Conservation (phyloP, 2,329 filamentous ascomycete species). For the Botrytis deweyae region DNA sequence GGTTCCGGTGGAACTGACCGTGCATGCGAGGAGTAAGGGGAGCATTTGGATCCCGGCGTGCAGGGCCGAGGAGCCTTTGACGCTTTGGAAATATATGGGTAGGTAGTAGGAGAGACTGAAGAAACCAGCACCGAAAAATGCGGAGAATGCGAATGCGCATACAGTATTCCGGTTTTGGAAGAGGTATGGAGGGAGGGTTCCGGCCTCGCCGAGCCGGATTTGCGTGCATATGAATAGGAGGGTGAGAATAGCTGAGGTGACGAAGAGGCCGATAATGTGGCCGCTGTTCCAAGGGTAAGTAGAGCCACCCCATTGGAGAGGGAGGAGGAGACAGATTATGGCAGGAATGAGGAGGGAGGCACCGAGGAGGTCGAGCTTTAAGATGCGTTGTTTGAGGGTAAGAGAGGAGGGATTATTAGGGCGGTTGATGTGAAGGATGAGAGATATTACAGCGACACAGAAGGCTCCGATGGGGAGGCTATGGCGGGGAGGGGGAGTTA, state of each 20-base stretch:
- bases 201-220: conserved; percentile 37
- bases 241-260: conserved; percentile 36
- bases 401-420: conserved; percentile 35
- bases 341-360: conserved; percentile 40
- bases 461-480: conserved; percentile 40
- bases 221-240: conserved; percentile 38
- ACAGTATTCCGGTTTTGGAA: conserved; percentile 33
- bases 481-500: background rate
- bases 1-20: conserved; percentile 43
- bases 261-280: conserved; percentile 41
- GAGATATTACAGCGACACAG: conserved; percentile 42
- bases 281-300: conserved; percentile 41
- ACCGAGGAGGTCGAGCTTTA: conserved; percentile 41
- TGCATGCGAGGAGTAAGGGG: conserved; percentile 44
- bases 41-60: conserved; percentile 46
- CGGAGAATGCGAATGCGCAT: conserved; percentile 26
- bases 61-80: conserved; percentile 43
- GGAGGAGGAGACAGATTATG: conserved; percentile 42
- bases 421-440: conserved; percentile 45
- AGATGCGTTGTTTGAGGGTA: conserved; percentile 27
- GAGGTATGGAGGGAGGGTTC: conserved; percentile 43
- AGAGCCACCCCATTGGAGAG: conserved; percentile 44
- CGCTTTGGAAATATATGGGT: conserved; percentile 39
- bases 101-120: conserved; percentile 38
- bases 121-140: conserved; percentile 33